Conservation (phyloP, 371 early-diverging fungal genomes). For the Smittium culicis region DNA sequence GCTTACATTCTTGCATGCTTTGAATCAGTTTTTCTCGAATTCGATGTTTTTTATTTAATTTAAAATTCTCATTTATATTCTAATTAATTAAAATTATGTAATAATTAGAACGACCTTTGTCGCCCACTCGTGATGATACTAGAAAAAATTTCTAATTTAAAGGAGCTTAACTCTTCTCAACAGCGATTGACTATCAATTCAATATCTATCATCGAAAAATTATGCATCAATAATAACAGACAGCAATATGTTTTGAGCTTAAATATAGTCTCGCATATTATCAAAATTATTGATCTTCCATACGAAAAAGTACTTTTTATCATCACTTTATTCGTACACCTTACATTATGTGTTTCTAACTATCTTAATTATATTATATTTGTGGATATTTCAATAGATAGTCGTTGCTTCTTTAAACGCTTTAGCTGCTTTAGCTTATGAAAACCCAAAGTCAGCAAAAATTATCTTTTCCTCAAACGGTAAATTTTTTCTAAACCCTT, state of each 20-base stretch:
- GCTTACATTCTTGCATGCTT: too few species aligned
- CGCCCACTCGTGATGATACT: background rate
- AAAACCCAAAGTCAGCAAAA: conserved; percentile 13
- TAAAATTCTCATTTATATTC: too few species aligned
- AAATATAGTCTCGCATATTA: conserved; percentile 18
- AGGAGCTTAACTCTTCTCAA: background rate
- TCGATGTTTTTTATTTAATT: too few species aligned
- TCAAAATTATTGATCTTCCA: conserved; percentile 24
- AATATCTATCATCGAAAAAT: background rate
- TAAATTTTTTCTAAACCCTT: background rate
- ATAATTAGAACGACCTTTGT: background rate
- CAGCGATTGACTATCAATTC: background rate
- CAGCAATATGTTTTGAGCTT: conserved; percentile 8
- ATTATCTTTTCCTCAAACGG: background rate
- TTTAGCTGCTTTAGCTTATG: conserved; percentile 23
- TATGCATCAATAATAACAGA: conserved; percentile 12
- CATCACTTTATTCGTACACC: too few species aligned
- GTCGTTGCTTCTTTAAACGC: conserved; percentile 21
- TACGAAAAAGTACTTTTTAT: conserved; percentile 20
- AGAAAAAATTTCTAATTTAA: background rate
- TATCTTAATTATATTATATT: too few species aligned
- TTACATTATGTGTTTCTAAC: too few species aligned
- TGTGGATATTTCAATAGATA: conserved; percentile 12
- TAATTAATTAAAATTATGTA: too few species aligned
- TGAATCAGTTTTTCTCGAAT: too few species aligned